Percentiles rank a stretch among this genome's conserved stretches.
These are phyloP conservation scores for Hibiscus trionum DNA, from an alignment of 345 rosid genomes.

Conservation along the genomic window DNA sequence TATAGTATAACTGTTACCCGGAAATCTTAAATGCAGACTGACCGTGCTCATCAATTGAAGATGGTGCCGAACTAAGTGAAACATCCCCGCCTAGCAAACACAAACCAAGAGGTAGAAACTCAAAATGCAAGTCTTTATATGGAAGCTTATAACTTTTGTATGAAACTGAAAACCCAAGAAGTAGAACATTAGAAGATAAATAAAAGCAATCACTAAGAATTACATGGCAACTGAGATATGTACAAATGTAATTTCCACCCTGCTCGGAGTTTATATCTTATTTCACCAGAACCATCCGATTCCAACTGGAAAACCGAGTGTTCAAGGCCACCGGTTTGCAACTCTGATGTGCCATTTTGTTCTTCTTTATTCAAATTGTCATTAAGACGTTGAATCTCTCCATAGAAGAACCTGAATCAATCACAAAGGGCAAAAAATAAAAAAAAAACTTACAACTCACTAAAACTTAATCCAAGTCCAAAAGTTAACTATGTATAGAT, in stretches of 20 bases:
- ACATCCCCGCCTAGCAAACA: constrained; percentile 51
- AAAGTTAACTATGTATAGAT: background rate
- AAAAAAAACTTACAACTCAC: background rate
- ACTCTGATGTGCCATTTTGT: background rate
- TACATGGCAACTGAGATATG: constrained; percentile 94
- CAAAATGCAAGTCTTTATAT: background rate
- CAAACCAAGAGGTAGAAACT: constrained; percentile 2
- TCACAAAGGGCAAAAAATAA: background rate
- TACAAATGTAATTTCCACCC: constrained; percentile 71
- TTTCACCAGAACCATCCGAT: constrained; percentile 18
- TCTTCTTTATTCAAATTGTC: constrained; percentile 5
- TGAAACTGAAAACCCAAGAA: background rate
- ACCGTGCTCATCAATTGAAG: constrained; percentile 11
- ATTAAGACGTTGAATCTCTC: constrained; percentile 43
- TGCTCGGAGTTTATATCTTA: constrained; percentile 41
- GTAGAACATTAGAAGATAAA: background rate
- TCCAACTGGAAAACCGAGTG: constrained; percentile 33
- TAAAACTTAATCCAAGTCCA: background rate
- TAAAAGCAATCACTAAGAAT: constrained; percentile 15
- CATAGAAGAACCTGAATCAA: constrained; percentile 54
- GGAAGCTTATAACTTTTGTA: too few species aligned
- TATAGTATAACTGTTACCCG: background rate
- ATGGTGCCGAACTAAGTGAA: constrained; percentile 26
- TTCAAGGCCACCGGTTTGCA: constrained; percentile 15
- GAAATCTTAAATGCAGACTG: constrained; percentile 8